phyloP scores from a whole-genome alignment of 2,329 filamentous ascomycete genomes.

The Curvularia hawaiiensis region DNA sequence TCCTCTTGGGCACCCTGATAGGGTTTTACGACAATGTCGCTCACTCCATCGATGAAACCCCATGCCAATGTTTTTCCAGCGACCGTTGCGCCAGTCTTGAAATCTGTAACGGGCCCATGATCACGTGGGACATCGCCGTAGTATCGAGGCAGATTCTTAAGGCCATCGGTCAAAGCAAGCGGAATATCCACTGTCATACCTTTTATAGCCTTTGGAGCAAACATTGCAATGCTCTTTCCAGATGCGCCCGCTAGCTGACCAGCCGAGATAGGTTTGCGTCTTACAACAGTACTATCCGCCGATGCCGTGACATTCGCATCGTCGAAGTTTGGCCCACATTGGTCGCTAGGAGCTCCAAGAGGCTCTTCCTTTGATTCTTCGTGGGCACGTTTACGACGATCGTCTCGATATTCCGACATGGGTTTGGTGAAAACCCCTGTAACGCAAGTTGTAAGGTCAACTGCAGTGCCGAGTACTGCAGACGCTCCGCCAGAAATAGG shows the following conservation, averaged over 20 bases:
- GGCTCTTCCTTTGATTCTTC: not conserved
- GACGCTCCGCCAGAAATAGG: conserved; percentile 68
- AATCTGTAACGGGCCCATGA: conserved; percentile 72
- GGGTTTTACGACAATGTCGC: conserved; percentile 77
- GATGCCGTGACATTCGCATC: not conserved
- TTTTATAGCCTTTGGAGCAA: conserved; percentile 21
- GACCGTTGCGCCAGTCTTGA: conserved; percentile 72
- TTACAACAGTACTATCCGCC: not conserved
- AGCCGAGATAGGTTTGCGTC: not conserved
- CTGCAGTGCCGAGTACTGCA: conserved; percentile 60
- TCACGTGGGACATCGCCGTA: conserved; percentile 81
- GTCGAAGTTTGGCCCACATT: not conserved
- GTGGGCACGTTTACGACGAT: not conserved
- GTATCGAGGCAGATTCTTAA: conserved; percentile 79
- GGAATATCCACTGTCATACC: conserved; percentile 62
- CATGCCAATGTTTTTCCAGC: conserved; percentile 75
- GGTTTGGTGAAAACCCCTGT: conserved; percentile 3
- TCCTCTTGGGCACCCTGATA: conserved; percentile 67
- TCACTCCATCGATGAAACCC: conserved; percentile 77
- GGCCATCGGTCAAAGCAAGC: conserved; percentile 65
- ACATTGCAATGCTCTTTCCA: conserved; percentile 16
- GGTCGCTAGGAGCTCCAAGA: not conserved
- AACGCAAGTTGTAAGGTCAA: conserved; percentile 60
- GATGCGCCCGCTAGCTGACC: conserved; percentile 16
- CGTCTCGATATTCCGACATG: not conserved